These are phyloP conservation scores for Kernera saxatilis DNA, from an alignment of 345 rosid species.

Conservation along the genomic window DNA sequence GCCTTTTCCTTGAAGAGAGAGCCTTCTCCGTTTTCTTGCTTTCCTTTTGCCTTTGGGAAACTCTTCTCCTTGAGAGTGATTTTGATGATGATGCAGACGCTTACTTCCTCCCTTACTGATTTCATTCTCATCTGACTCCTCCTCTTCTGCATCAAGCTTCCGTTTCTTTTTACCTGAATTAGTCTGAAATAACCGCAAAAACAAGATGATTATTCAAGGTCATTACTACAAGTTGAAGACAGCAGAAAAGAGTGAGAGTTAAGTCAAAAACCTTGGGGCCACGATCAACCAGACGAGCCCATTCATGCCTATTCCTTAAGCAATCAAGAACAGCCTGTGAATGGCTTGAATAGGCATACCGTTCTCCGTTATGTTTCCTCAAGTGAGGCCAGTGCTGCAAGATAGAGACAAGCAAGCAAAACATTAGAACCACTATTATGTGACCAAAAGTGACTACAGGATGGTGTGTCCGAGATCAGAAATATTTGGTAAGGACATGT, in stretches of 20 bases:
- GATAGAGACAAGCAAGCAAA: conserved; percentile 21
- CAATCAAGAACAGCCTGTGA: conserved; percentile 99
- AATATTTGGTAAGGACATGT: conserved; percentile 24
- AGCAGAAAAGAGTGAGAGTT: background rate
- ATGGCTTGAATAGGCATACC: conserved; percentile 96
- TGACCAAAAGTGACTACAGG: background rate
- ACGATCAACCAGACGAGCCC: conserved; percentile 97
- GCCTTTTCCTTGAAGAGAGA: conserved; percentile 76
- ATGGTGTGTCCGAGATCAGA: background rate
- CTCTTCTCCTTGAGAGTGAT: conserved; percentile 70
- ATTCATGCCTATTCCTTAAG: conserved; percentile 89
- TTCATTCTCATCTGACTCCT: conserved; percentile 71
- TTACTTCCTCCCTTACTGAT: conserved; percentile 43
- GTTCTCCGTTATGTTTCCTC: conserved; percentile 98
- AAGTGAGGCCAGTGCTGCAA: conserved; percentile 93
- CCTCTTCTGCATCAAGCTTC: conserved; percentile 68
- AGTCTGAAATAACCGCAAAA: conserved; percentile 45
- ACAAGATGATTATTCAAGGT: background rate
- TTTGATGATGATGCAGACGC: conserved; percentile 25
- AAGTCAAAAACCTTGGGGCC: conserved; percentile 76
- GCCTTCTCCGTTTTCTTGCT: conserved; percentile 76
- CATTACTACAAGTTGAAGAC: background rate
- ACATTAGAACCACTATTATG: background rate
- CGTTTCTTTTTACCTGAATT: conserved; percentile 81
- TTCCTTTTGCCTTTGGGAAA: conserved; percentile 92